phyloP scores from a whole-genome alignment of 163 green algal species.

The Dunaliella salina region DNA sequence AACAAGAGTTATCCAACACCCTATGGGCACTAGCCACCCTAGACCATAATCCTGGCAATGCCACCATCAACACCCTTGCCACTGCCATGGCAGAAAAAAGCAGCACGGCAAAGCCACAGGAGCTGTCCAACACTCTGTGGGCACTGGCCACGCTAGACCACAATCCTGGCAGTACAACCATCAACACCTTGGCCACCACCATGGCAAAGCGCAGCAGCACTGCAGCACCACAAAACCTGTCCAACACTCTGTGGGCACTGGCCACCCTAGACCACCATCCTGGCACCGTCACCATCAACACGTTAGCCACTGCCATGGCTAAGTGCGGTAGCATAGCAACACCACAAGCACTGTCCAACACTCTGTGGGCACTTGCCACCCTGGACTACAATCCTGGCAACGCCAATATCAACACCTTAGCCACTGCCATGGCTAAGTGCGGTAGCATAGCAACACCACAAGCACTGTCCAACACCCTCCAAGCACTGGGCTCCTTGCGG shows the following conservation, averaged over 20 bases:
- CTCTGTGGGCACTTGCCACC: background rate
- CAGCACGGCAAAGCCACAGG: background rate
- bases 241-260: background rate
- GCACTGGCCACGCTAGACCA: background rate
- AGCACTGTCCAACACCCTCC: background rate
- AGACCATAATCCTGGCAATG: background rate
- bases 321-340: background rate
- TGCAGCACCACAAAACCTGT: background rate
- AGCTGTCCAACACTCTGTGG: background rate
- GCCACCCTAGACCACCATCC: background rate
- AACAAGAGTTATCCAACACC: background rate
- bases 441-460: background rate
- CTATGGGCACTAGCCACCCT: background rate
- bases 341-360: background rate
- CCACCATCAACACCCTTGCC: background rate
- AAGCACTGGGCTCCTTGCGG: background rate
- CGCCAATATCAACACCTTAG: background rate
- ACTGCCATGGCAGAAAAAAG: background rate
- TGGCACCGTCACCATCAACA: background rate
- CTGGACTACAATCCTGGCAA: background rate
- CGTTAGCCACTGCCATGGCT: background rate
- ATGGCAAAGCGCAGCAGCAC: background rate
- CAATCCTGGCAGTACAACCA: background rate
- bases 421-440: background rate
- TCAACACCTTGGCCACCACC: background rate